phyloP scores from a whole-genome alignment of 176 grass and related monocot species.

The Saccharum officinarum region DNA sequence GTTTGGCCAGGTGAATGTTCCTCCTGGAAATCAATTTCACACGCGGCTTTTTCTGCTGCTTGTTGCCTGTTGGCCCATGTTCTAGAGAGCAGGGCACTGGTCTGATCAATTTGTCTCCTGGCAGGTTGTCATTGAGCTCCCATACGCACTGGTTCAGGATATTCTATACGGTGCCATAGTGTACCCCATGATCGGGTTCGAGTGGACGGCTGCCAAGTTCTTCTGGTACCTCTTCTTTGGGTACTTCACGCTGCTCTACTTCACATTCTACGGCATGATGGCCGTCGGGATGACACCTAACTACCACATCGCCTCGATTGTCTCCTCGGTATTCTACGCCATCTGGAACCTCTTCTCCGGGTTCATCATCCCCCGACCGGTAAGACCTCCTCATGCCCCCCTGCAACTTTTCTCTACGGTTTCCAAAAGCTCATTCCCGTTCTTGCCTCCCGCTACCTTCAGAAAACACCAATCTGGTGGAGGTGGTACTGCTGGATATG shows the following conservation, averaged over 20 bases:
- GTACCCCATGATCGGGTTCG: conserved; percentile 46
- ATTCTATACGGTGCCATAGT: conserved; percentile 36
- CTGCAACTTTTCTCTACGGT: not conserved
- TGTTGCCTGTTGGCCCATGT: not conserved
- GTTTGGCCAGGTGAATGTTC: conserved; percentile 79
- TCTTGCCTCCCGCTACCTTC: not conserved
- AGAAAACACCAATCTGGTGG: conserved; percentile 17
- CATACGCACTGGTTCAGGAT: conserved; percentile 33
- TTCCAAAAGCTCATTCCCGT: not conserved
- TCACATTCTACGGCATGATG: conserved; percentile 61
- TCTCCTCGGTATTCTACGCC: conserved; percentile 25
- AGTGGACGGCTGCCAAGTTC: conserved; percentile 48
- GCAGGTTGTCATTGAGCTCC: conserved; percentile 46
- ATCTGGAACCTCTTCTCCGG: conserved; percentile 55
- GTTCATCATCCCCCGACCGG: conserved; percentile 41
- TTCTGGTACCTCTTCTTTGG: conserved; percentile 54
- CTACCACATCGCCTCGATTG: conserved; percentile 25
- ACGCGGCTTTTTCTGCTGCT: not conserved
- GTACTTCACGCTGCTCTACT: conserved; percentile 54
- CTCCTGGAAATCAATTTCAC: not conserved
- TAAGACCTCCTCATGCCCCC: not conserved
- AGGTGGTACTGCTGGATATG: conserved; percentile 27
- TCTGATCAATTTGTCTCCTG: not conserved
- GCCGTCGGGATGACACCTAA: conserved; percentile 45
- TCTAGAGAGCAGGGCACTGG: not conserved